Conservation (phyloP, 257 asterid genomes). For the Anisodus tanguticus region DNA sequence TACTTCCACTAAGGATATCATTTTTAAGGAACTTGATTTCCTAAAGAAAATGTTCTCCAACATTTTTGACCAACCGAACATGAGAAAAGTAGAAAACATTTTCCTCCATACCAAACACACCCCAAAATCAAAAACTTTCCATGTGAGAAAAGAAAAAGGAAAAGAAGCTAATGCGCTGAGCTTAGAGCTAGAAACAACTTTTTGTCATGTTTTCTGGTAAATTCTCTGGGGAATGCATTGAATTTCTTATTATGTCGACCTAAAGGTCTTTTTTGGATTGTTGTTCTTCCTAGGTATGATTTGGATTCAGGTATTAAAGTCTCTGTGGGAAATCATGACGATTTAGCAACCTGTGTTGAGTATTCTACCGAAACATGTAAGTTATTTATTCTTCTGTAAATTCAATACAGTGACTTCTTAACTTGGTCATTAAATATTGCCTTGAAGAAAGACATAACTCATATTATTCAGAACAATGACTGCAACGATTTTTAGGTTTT, state of each 20-base stretch:
- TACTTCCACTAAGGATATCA: too few species aligned
- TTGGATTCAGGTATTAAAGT: constrained; percentile 58
- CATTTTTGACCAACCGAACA: too few species aligned
- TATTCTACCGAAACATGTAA: constrained; percentile 75
- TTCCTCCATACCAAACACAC: too few species aligned
- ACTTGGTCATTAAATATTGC: background rate
- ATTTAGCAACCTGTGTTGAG: constrained; percentile 77
- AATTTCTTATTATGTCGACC: background rate
- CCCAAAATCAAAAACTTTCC: background rate
- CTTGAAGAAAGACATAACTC: background rate
- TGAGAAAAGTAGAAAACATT: too few species aligned
- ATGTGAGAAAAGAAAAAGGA: background rate
- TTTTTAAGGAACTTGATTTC: too few species aligned
- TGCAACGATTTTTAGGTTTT: too few species aligned
- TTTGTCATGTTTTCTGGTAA: background rate
- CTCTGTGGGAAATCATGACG: constrained; percentile 70
- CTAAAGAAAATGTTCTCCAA: too few species aligned
- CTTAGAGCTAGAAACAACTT: constrained; percentile 14
- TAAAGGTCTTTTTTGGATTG: background rate
- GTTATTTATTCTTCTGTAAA: constrained; percentile 32
- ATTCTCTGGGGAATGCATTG: background rate
- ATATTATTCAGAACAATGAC: background rate
- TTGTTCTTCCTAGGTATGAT: constrained; percentile 61
- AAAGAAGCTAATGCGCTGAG: background rate
- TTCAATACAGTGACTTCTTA: too few species aligned